Conservation (phyloP, 805 yeast species). For the Starmerella scarabaei region DNA sequence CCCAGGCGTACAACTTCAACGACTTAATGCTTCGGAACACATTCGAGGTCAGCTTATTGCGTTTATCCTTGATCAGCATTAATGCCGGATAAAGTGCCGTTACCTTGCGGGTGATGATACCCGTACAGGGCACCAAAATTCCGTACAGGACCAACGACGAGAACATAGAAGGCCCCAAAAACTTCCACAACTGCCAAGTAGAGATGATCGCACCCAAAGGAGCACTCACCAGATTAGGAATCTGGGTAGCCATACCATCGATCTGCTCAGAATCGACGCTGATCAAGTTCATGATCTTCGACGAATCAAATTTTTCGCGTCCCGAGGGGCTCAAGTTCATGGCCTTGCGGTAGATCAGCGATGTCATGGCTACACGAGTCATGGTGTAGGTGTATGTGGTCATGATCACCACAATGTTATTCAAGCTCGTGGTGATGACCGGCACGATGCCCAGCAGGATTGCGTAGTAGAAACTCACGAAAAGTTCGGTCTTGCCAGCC, state of each 20-base stretch:
- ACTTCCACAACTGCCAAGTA: conserved; percentile 51
- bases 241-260: conserved; percentile 60
- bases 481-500: conserved; percentile 13
- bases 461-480: conserved; percentile 17
- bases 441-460: conserved; percentile 19
- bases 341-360: conserved; percentile 58
- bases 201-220: conserved; percentile 75
- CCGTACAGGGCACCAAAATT: conserved; percentile 65
- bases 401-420: conserved; percentile 12
- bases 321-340: conserved; percentile 53
- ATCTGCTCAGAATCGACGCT: conserved; percentile 83
- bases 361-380: conserved; percentile 36
- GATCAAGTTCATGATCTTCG: conserved; percentile 88
- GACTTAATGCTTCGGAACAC: conserved; percentile 82
- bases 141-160: conserved; percentile 67
- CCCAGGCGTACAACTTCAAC: conserved; percentile 93
- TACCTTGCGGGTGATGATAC: conserved; percentile 43
- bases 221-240: conserved; percentile 76
- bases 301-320: conserved; percentile 55
- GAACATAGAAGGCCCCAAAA: conserved; percentile 82
- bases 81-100: conserved; percentile 60
- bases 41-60: conserved; percentile 77
- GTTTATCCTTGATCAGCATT: conserved; percentile 78
- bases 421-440: conserved; percentile 10
- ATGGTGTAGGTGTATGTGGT: conserved; percentile 12